A percentile compares a stretch with the other conserved stretches of the same genome.
Conservation (phyloP, 495 filamentous ascomycete genomes). For the Talaromyces wortmannii region DNA sequence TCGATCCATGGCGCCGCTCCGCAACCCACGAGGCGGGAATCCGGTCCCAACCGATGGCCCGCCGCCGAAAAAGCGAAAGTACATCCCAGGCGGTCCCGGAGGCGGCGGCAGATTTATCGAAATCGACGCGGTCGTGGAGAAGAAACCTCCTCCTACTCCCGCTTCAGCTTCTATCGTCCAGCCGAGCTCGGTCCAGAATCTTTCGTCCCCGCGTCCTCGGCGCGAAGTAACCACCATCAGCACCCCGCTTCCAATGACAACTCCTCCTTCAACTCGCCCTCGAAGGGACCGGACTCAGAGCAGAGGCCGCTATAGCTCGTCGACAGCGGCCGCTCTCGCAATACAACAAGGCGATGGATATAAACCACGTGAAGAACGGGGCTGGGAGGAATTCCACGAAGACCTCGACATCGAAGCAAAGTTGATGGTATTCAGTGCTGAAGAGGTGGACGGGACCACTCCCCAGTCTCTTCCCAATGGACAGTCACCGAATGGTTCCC, state of each 20-base stretch:
- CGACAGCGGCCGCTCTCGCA: conserved; percentile 77
- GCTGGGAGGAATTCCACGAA: conserved; percentile 95
- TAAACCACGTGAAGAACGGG: conserved; percentile 92
- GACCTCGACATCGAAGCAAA: conserved; percentile 80
- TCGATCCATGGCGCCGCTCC: conserved; percentile 5
- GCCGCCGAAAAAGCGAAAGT: conserved; percentile 49
- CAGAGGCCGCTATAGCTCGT: conserved; percentile 60
- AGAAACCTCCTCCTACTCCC: conserved; percentile 18
- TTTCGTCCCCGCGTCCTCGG: conserved; percentile 16
- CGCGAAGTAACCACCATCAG: conserved; percentile 9
- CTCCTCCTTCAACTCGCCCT: conserved; percentile 41
- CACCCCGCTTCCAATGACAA: conserved; percentile 25
- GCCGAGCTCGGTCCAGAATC: conserved; percentile 7
- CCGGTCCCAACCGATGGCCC: conserved; percentile 33
- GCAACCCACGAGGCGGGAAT: conserved; percentile 21
- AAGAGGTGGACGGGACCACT: conserved; percentile 69
- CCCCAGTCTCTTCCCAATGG: conserved; percentile 21
- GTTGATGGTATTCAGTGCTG: conserved; percentile 70
- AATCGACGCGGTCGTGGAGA: conserved; percentile 40
- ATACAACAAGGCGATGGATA: conserved; percentile 88
- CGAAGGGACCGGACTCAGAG: conserved; percentile 43
- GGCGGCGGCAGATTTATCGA: conserved; percentile 74
- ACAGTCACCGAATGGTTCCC: conserved; percentile 20
- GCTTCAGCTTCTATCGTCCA: conserved; percentile 20
- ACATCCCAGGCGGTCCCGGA: conserved; percentile 74